phyloP scores from a whole-genome alignment of 2,329 filamentous ascomycete genomes.

The Leptographium wingfieldii region DNA sequence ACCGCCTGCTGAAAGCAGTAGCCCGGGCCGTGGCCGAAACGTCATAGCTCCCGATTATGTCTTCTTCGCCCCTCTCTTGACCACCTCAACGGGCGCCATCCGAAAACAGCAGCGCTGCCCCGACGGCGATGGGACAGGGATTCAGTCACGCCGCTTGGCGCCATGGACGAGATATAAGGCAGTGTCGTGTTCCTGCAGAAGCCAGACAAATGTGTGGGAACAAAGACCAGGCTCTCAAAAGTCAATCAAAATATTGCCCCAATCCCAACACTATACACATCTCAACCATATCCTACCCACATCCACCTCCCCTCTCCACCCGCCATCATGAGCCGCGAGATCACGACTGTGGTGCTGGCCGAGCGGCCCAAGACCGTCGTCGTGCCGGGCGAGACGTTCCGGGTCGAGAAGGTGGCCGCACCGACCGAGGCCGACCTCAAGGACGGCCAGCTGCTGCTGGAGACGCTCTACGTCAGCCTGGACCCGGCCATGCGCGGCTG shows the following conservation, averaged over 20 bases:
- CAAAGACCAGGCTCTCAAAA: too few species aligned
- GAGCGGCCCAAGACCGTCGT: conserved; percentile 49
- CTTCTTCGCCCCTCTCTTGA: background rate
- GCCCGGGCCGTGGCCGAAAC: background rate
- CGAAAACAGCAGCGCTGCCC: background rate
- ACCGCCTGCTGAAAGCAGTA: background rate
- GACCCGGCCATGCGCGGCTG: conserved; percentile 54
- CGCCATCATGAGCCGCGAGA: conserved; percentile 8
- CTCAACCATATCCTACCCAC: background rate
- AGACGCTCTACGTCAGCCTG: conserved; percentile 40
- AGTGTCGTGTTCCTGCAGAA: too few species aligned
- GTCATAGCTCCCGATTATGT: background rate
- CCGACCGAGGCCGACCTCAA: conserved; percentile 34
- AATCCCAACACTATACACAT: background rate
- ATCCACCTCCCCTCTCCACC: background rate
- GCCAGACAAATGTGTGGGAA: too few species aligned
- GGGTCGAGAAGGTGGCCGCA: conserved; percentile 34
- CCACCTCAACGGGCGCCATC: background rate
- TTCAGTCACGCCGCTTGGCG: background rate
- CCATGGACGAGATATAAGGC: too few species aligned
- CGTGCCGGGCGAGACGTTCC: conserved; percentile 54
- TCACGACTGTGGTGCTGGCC: conserved; percentile 41
- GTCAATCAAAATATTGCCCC: too few species aligned
- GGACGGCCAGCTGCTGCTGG: conserved; percentile 40
- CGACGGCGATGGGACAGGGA: background rate